Percentiles rank a stretch among this genome's conserved stretches.
These are phyloP conservation scores for Trypanosoma conorhini DNA, from an alignment of 208 protist species.

Conservation along the genomic window DNA sequence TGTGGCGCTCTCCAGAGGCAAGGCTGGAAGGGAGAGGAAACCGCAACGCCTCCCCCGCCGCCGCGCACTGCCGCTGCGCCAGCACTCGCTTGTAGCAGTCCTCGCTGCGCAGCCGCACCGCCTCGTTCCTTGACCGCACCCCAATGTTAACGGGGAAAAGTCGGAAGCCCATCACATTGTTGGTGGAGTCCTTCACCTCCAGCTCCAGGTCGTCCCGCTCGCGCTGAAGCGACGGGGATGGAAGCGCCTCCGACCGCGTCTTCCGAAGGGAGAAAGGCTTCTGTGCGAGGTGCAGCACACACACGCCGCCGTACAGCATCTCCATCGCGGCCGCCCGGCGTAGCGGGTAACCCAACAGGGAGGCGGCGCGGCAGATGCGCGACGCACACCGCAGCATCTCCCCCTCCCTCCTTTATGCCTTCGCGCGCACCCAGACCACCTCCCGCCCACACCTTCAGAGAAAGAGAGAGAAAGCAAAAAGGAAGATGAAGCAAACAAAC, in stretches of 20 bases:
- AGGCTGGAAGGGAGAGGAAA: constrained; percentile 47
- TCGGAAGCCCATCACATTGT: constrained; percentile 65
- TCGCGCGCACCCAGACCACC: background rate
- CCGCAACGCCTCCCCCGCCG: constrained; percentile 32
- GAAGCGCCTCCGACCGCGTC: constrained; percentile 64
- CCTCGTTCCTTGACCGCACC: constrained; percentile 42
- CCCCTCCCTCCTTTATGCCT: background rate
- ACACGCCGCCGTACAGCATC: constrained; percentile 81
- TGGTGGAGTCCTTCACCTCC: constrained; percentile 76
- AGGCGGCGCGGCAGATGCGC: background rate
- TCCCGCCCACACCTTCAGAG: background rate
- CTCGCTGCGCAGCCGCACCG: constrained; percentile 52
- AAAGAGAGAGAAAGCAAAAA: background rate
- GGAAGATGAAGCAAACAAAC: too few species aligned
- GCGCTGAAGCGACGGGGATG: constrained; percentile 40
- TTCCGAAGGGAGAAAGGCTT: constrained; percentile 48
- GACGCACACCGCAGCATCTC: constrained; percentile 20
- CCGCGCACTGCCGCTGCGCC: constrained; percentile 49
- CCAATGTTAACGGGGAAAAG: constrained; percentile 73
- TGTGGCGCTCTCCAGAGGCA: background rate
- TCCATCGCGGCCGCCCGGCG: constrained; percentile 60
- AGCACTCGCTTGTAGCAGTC: constrained; percentile 62
- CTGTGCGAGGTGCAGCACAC: constrained; percentile 58
- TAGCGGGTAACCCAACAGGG: constrained; percentile 76
- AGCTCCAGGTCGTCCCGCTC: constrained; percentile 65